phyloP scores from a whole-genome alignment of 768 basidiomycete species.

The Melanogaster broomeanus region DNA sequence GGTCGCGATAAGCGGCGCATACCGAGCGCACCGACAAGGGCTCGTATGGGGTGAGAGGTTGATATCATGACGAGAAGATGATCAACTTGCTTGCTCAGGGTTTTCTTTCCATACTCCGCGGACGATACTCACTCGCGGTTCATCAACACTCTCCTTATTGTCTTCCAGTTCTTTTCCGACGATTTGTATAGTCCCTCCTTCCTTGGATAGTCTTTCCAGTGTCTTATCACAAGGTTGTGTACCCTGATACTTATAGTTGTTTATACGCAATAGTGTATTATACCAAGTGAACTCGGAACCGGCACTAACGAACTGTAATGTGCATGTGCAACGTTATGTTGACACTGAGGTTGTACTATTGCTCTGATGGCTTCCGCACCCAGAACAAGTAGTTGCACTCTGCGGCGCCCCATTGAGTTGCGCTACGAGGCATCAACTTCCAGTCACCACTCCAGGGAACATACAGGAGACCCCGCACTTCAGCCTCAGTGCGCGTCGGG shows the following conservation, averaged over 20 bases:
- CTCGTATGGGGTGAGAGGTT: slow-evolving; percentile 80
- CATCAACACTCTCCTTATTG: background rate
- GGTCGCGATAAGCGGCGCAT: slow-evolving; percentile 65
- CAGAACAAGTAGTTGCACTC: slow-evolving; percentile 84
- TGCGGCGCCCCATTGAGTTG: slow-evolving; percentile 47
- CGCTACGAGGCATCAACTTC: slow-evolving; percentile 63
- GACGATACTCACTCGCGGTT: background rate
- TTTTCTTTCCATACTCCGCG: background rate
- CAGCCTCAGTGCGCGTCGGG: slow-evolving; percentile 68
- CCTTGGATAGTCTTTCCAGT: background rate
- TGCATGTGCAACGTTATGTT: background rate
- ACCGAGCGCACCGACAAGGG: slow-evolving; percentile 71
- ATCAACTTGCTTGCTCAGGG: background rate
- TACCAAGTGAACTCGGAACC: slow-evolving; percentile 1
- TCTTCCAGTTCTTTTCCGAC: background rate
- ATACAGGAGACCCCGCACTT: slow-evolving; percentile 79
- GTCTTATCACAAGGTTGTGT: background rate
- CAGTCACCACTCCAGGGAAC: slow-evolving; percentile 70
- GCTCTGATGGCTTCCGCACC: slow-evolving; percentile 65
- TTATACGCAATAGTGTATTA: slow-evolving; percentile 21
- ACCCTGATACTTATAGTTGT: slow-evolving; percentile 1
- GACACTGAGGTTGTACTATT: background rate
- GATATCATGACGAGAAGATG: slow-evolving; percentile 51
- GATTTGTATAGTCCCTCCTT: background rate
- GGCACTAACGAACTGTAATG: background rate